These are phyloP conservation scores for Limonium bicolor DNA, from an alignment of 148 eudicot species.

Conservation along the genomic window DNA sequence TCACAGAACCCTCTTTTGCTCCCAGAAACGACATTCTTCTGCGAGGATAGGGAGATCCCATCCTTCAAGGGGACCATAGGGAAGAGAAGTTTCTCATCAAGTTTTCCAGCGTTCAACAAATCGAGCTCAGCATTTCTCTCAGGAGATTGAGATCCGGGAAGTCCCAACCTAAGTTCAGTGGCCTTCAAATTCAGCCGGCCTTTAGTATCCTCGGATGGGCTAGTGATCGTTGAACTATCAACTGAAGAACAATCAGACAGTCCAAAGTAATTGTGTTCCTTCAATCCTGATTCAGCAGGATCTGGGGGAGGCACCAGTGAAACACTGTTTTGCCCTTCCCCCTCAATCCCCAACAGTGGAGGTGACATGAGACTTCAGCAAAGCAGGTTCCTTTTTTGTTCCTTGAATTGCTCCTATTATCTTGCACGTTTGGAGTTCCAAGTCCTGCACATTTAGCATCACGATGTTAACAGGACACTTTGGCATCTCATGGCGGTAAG, in stretches of 20 bases:
- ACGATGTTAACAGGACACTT: too few relatives aligned
- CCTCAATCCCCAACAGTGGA: conserved; percentile 18
- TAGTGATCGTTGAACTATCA: conserved; percentile 29
- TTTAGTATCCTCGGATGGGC: conserved; percentile 15
- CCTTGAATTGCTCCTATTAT: too few relatives aligned
- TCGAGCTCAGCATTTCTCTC: conserved; percentile 20
- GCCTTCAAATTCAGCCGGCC: conserved; percentile 36
- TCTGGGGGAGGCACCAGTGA: conserved; percentile 18
- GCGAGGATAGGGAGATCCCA: conserved; percentile 11
- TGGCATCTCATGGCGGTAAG: too few relatives aligned
- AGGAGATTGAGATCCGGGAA: conserved; percentile 45
- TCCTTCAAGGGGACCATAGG: conserved; percentile 27
- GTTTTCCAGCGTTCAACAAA: conserved; percentile 11
- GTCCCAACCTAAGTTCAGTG: conserved; percentile 54
- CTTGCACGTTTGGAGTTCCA: too few relatives aligned
- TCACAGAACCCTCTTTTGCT: conserved; percentile 48
- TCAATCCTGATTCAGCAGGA: conserved; percentile 14
- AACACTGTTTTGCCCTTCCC: conserved; percentile 15
- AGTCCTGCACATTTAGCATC: too few relatives aligned
- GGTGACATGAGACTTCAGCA: conserved; percentile 21
- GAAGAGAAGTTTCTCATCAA: conserved; percentile 35
- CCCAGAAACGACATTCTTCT: conserved; percentile 25
- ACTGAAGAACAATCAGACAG: conserved; percentile 35
- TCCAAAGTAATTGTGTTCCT: conserved; percentile 38
- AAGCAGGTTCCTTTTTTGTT: too few relatives aligned